phyloP scores from a whole-genome alignment of 768 basidiomycete genomes.

The Auricularia auricula-judae region DNA sequence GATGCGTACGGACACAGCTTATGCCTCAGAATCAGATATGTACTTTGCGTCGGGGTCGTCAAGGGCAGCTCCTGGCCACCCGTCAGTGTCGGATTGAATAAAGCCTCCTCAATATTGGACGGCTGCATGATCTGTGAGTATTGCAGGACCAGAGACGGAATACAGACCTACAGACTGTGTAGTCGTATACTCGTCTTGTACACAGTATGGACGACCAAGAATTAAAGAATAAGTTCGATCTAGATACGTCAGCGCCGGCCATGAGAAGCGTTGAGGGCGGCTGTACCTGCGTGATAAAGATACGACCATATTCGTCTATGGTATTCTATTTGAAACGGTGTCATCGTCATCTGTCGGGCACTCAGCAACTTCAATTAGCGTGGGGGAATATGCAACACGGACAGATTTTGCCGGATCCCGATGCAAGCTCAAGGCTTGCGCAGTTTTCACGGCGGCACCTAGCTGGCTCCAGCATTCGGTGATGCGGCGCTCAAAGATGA shows the following conservation, averaged over 20 bases:
- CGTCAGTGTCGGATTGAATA: neutral
- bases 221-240: neutral
- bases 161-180: conserved; percentile 33
- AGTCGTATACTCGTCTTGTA: conserved; percentile 83
- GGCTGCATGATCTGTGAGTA: neutral
- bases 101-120: neutral
- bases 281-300: conserved; percentile 75
- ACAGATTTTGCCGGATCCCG: conserved; percentile 80
- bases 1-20: neutral
- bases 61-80: neutral
- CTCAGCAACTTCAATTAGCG: neutral
- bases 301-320: conserved; percentile 89
- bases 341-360: conserved; percentile 37
- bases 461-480: conserved; percentile 96
- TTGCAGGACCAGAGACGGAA: neutral
- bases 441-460: conserved; percentile 85
- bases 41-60: conserved; percentile 1
- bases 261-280: neutral
- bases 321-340: conserved; percentile 72
- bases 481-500: conserved; percentile 68
- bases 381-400: conserved; percentile 14
- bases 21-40: neutral
- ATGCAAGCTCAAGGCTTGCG: conserved; percentile 87
- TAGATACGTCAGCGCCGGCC: neutral
- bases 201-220: conserved; percentile 17